Evolutionary conservation across 768 basidiomycete genomes (phyloP), one percentile per base, ranked within the genome.

Genomic region (Mrakia frigida): DNA sequence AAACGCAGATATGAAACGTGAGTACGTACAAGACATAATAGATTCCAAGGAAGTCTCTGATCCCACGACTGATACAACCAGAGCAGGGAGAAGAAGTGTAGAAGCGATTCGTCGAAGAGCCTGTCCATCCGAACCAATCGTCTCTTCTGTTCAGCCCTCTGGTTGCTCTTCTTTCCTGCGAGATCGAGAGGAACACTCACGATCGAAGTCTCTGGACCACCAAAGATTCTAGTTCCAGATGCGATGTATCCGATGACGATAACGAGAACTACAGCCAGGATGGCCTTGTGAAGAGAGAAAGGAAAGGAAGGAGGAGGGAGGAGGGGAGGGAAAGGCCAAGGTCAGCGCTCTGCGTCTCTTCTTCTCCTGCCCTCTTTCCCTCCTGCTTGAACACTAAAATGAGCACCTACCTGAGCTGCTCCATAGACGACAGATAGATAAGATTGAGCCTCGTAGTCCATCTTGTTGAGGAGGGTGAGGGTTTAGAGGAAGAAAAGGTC

Each of bases 231-330:
- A 35, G 76, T 77, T 2, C 71, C 76, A 0, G 70, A 60, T 3
- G 61, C 59, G 53, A 77, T 50, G 52, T 77, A 77, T 35, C 76
- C 76, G 50, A 77, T 71, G 28, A 77, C 31, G 37, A 77, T 52
- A 23, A 77, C 43, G n/a, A 71, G 56, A 13, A 70, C 70, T 28
- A 71, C 41, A 23, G 76, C 76, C 18, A 77, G 39, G 11, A 61
- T 70, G 21, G 70, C 76, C 76, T 77, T 70, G 41, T 10, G 16
- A 23, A 50, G 37, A 31, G 23, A 16, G 23, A 4, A 52, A 21
- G 74, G 37, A 41, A 61, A 41, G 65, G n/a, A n/a, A n/a, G n/a
- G n/a, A n/a, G n/a, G n/a, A n/a, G n/a, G n/a, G n/a, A n/a, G n/a
- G n/a, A n/a, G n/a, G n/a, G n/a, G n/a, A n/a, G n/a, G n/a, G n/a